phyloP scores from a whole-genome alignment of 768 basidiomycete species.

The Punctularia strigosozonata region DNA sequence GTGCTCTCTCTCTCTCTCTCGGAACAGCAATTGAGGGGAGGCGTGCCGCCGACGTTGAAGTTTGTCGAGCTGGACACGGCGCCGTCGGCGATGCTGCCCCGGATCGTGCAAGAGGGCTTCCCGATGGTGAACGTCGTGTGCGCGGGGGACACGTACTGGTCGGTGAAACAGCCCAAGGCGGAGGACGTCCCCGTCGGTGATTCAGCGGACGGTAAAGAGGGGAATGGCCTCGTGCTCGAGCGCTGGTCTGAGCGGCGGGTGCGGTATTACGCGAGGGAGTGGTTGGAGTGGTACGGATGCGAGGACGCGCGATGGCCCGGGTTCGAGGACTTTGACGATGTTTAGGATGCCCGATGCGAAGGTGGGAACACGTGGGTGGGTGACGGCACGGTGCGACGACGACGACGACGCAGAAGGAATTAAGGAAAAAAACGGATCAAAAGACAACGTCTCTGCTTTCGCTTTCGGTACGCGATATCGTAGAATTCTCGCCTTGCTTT shows the following conservation, averaged over 20 bases:
- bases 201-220: too few relatives aligned
- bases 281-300: conserved; percentile 57
- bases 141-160: conserved; percentile 44
- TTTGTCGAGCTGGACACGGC: conserved; percentile 26
- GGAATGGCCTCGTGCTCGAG: too few relatives aligned
- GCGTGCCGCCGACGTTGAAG: conserved; percentile 41
- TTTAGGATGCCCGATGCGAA: too few relatives aligned
- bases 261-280: conserved; percentile 41
- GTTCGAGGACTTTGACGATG: too few relatives aligned
- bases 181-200: conserved; percentile 17
- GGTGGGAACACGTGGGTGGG: too few relatives aligned
- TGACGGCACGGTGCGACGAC: too few relatives aligned
- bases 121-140: conserved; percentile 46
- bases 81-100: too few relatives aligned
- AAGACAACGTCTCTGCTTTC: too few relatives aligned
- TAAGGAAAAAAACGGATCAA: too few relatives aligned
- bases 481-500: too few relatives aligned
- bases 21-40: conserved; percentile 46
- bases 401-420: too few relatives aligned
- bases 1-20: neutral
- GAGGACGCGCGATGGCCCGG: conserved; percentile 34
- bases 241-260: conserved; percentile 45
- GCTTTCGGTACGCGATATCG: too few relatives aligned
- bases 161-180: conserved; percentile 24
- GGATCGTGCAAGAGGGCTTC: conserved; percentile 51